Base-by-base conservation (phyloP, 768 basidiomycete species). In the Leucosporidium creatinivorum region DNA sequence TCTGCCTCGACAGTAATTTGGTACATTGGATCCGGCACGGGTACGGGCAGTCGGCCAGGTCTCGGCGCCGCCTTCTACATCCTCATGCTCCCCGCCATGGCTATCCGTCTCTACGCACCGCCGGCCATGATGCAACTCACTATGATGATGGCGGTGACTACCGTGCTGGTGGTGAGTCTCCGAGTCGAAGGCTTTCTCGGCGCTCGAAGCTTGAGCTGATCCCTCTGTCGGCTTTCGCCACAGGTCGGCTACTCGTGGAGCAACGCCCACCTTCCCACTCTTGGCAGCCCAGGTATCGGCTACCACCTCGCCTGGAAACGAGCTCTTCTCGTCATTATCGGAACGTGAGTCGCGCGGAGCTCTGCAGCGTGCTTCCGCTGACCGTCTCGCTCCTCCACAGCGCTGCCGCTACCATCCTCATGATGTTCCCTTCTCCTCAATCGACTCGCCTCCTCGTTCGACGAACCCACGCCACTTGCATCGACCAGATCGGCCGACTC, bases 231-330 rank as follows among this genome's bases (percentile, higher is more conserved):
- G n/a, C n/a, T n/a, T n/a, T n/a, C n/a, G n/a, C n/a, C n/a, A n/a
- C 25, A 63, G 61, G 76, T 84, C 3, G 85, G 85, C 0, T 86
- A 85, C 73, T 81, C 82, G 0, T 85, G 83, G 83, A 86, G 39
- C 28, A 47, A 60, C 10, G 47, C 26, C 15, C 82, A 85, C 72
- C 69, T 82, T 3, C 71, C 75, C 2, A 76, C 82, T 31, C 75
- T 81, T 28, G 81, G 79, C 21, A 82, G 82, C 62, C 80, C 82
- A 2, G 85, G 85, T 3, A 77, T 82, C 8, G 85, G 85, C 30
- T 60, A 63, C 33, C 36, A 12, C 9, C 19, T 70, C 4, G 69
- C 69, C 3, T 70, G 69, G 69, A 28, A 62, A 49, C 62, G 69
- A 55, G 84, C 81, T 66, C 76, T 82, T 0, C 77, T 84, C 3